Percentiles rank a stretch among this genome's conserved stretches.
phyloP scores from a whole-genome alignment of 2,329 filamentous ascomycete species.

The Paecilomyces sp. region DNA sequence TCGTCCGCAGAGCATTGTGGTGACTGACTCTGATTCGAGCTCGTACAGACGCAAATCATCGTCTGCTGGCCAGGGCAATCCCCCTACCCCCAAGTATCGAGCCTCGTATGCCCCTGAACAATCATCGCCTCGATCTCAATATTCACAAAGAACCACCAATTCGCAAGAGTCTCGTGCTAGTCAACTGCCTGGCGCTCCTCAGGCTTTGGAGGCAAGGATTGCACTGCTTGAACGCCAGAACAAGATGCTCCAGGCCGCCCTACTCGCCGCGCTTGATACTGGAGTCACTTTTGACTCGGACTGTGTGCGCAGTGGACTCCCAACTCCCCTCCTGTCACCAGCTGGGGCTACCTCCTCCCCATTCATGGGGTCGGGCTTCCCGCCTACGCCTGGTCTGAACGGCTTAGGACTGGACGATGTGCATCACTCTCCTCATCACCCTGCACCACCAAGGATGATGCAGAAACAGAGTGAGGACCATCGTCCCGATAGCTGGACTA shows the following conservation, averaged over 20 bases:
- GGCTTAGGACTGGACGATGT: neutral
- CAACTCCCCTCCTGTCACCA: slow-evolving; percentile 1
- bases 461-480: neutral
- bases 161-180: slow-evolving; percentile 13
- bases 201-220: slow-evolving; percentile 30
- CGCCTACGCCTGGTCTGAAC: neutral
- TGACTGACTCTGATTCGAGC: neutral
- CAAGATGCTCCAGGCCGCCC: slow-evolving; percentile 34
- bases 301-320: slow-evolving; percentile 14
- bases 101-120: slow-evolving; percentile 8
- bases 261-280: slow-evolving; percentile 32
- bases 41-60: neutral
- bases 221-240: slow-evolving; percentile 35
- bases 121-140: slow-evolving; percentile 15
- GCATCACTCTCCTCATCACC: neutral
- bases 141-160: slow-evolving; percentile 14
- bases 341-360: neutral
- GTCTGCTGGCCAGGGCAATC: neutral
- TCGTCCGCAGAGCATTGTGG: slow-evolving; percentile 1
- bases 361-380: neutral
- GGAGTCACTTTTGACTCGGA: slow-evolving; percentile 25
- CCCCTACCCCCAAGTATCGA: neutral
- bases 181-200: slow-evolving; percentile 4
- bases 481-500: neutral
- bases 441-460: neutral